Conservation (phyloP, 768 basidiomycete species). For the Mycena galericulata region DNA sequence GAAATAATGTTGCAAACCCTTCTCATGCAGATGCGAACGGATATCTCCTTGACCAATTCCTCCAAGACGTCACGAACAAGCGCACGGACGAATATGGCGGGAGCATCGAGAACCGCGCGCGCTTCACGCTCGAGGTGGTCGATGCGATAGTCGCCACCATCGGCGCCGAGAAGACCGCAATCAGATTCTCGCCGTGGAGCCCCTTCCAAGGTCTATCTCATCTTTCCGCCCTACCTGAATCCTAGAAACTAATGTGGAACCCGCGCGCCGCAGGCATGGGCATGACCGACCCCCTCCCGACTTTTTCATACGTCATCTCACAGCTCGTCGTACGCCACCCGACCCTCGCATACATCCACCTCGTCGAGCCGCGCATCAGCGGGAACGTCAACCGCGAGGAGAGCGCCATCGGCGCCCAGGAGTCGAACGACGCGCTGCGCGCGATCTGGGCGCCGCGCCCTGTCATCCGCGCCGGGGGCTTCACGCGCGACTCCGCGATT, state of each 20-base stretch:
- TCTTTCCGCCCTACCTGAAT: too few species aligned
- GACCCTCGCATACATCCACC: not conserved
- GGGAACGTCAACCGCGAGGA: not conserved
- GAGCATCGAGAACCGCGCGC: conserved; percentile 57
- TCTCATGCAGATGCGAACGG: conserved; percentile 39
- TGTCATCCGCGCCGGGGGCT: not conserved
- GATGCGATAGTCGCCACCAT: conserved; percentile 53
- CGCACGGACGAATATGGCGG: conserved; percentile 66
- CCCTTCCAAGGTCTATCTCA: not conserved
- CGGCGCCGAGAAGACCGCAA: conserved; percentile 54
- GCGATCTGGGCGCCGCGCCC: not conserved
- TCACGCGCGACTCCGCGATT: not conserved
- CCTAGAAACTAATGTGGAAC: too few species aligned
- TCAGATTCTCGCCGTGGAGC: too few species aligned
- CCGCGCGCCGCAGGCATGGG: not conserved
- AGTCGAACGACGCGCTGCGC: not conserved
- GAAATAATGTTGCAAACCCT: not conserved
- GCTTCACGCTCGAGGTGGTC: conserved; percentile 58
- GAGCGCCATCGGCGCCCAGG: not conserved
- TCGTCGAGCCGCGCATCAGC: not conserved
- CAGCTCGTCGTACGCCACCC: not conserved
- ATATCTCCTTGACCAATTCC: conserved; percentile 35
- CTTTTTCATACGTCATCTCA: not conserved
- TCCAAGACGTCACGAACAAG: too few species aligned
- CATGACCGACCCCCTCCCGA: not conserved